These are phyloP conservation scores for Aphanomyces stellatus DNA, from an alignment of 352 stramenopile genomes.

Conservation along the genomic window DNA sequence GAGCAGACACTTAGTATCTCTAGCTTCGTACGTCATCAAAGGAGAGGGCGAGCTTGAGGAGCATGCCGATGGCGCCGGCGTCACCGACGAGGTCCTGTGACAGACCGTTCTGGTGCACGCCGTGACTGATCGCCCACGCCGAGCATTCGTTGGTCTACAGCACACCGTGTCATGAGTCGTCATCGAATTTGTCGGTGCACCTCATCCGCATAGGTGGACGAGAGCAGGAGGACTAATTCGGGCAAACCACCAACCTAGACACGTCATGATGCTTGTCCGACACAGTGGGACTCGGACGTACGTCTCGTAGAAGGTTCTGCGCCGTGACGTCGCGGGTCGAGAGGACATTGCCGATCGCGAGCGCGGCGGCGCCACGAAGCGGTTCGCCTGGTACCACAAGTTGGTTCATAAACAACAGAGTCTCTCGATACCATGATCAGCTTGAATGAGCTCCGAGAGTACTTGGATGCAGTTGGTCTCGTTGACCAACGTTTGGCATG, in stretches of 20 bases:
- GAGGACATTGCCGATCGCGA: constrained; percentile 16
- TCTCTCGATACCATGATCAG: constrained; percentile 12
- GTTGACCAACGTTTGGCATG: background rate
- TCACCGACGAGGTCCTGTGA: constrained; percentile 7
- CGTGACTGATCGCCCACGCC: constrained; percentile 13
- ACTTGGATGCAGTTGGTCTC: constrained; percentile 19
- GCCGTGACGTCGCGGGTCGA: constrained; percentile 8
- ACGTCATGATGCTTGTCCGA: background rate
- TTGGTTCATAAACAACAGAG: too few species aligned
- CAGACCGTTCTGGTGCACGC: constrained; percentile 6
- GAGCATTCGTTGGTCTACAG: constrained; percentile 12
- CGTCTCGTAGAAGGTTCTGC: constrained; percentile 13
- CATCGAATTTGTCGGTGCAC: too few species aligned
- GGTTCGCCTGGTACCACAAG: constrained; percentile 16
- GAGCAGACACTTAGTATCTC: background rate
- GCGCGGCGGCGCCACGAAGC: background rate
- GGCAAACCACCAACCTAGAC: background rate
- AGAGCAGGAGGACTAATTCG: constrained; percentile 4
- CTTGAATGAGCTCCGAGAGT: constrained; percentile 8
- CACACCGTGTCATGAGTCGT: background rate
- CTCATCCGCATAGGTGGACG: background rate
- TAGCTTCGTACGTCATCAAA: background rate
- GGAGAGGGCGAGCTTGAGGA: background rate
- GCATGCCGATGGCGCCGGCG: constrained; percentile 1
- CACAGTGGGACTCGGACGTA: background rate